Evolutionary conservation across 2,329 filamentous ascomycete genomes (phyloP).

Genomic region (Colletotrichum filicis): DNA sequence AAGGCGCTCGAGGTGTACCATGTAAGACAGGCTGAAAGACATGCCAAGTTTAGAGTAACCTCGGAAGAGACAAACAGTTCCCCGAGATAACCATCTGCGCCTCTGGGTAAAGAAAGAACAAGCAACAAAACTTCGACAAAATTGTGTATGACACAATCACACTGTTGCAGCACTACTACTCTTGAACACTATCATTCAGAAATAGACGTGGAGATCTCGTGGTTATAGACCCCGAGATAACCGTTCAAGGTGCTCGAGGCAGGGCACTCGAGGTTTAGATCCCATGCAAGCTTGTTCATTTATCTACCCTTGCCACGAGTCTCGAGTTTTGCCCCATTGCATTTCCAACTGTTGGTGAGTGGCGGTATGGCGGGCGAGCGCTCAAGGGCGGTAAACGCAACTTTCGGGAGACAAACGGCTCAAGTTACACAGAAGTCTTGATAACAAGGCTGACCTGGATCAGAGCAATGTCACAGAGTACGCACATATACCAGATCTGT

Average conservation of each 20-base stretch:
- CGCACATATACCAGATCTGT: neutral
- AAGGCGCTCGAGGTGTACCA: no score
- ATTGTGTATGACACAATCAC: no score
- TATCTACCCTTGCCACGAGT: neutral
- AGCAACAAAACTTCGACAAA: no score
- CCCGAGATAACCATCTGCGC: no score
- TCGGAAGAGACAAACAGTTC: no score
- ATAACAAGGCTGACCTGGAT: neutral
- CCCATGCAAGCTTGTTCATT: neutral
- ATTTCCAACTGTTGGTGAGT: neutral
- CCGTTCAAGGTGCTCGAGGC: neutral
- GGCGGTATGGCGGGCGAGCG: neutral
- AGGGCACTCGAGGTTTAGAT: neutral
- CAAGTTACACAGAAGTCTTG: neutral
- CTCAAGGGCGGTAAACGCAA: neutral
- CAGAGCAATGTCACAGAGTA: neutral
- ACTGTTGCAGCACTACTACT: no score
- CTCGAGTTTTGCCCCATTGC: neutral
- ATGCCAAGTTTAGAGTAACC: no score
- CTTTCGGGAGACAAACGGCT: neutral
- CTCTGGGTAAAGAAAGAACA: no score
- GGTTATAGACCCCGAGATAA: neutral
- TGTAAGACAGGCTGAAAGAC: no score
- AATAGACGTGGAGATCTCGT: no score
- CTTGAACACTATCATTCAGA: no score